Evolutionary conservation across 1,284 basidiomycete species (phyloP).

Genomic region (Naganishia sp.): DNA sequence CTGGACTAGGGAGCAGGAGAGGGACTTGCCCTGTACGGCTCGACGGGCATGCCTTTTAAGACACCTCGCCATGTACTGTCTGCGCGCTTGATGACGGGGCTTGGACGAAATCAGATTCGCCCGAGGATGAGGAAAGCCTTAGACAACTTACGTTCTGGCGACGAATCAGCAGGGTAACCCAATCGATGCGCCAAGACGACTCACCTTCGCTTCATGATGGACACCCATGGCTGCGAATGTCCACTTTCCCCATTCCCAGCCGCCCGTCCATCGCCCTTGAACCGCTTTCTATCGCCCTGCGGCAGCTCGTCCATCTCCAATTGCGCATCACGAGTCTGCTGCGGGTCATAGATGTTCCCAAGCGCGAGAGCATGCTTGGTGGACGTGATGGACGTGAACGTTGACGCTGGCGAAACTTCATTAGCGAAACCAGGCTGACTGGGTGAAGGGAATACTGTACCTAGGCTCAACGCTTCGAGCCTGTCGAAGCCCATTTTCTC

Average conservation of each 20-base stretch:
- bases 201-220: slow-evolving; percentile 81
- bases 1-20: neutral
- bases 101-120: slow-evolving; percentile 44
- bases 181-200: slow-evolving; percentile 40
- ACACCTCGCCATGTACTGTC: slow-evolving; percentile 77
- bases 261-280: slow-evolving; percentile 26
- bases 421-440: neutral
- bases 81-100: slow-evolving; percentile 76
- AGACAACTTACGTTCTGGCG: slow-evolving; percentile 33
- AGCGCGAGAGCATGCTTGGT: slow-evolving; percentile 77
- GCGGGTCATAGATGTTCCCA: slow-evolving; percentile 61
- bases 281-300: slow-evolving; percentile 30
- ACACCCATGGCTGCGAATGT: slow-evolving; percentile 83
- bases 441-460: slow-evolving; percentile 52
- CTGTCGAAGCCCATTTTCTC: slow-evolving; percentile 80
- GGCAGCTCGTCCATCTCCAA: slow-evolving; percentile 50
- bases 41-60: slow-evolving; percentile 67
- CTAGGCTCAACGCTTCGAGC: slow-evolving; percentile 85
- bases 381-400: slow-evolving; percentile 89
- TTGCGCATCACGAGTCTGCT: slow-evolving; percentile 55
- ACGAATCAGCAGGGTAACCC: neutral
- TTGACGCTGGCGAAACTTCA: slow-evolving; percentile 63
- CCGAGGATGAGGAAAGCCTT: too few relatives aligned
- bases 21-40: slow-evolving; percentile 61
- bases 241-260: slow-evolving; percentile 51